These are phyloP conservation scores for Marasmius oreades DNA, from an alignment of 1,284 basidiomycete species.

Conservation along the genomic window DNA sequence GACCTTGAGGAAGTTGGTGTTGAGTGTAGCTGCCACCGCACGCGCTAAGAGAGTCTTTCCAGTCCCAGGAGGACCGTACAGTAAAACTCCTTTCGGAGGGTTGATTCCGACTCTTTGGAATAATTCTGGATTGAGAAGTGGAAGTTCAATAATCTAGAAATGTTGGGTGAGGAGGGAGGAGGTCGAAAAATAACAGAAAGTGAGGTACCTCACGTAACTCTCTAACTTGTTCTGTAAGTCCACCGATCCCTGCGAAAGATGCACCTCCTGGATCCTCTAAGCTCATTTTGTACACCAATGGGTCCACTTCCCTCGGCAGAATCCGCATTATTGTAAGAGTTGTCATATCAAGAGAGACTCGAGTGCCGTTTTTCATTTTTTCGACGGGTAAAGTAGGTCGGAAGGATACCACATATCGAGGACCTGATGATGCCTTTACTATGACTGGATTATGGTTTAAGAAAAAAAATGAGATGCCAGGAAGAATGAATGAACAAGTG, in stretches of 20 bases:
- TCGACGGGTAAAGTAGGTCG: constrained; percentile 88
- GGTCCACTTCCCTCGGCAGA: constrained; percentile 96
- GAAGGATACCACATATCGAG: constrained; percentile 99
- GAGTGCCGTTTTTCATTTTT: constrained; percentile 92
- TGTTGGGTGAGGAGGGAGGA: background rate
- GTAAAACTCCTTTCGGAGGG: constrained; percentile 90
- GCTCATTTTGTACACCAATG: constrained; percentile 99
- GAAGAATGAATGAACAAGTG: background rate
- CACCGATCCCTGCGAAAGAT: constrained; percentile 96
- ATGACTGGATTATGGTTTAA: constrained; percentile 70
- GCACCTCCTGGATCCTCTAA: constrained; percentile 96
- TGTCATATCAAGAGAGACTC: constrained; percentile 99
- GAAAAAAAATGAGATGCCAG: constrained; percentile 5
- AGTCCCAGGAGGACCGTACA: constrained; percentile 93
- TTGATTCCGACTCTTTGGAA: constrained; percentile 96
- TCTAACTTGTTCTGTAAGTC: constrained; percentile 93
- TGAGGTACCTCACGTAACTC: constrained; percentile 85
- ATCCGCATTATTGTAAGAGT: constrained; percentile 99
- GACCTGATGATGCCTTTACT: constrained; percentile 97
- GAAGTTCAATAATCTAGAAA: constrained; percentile 90
- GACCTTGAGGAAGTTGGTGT: constrained; percentile 98
- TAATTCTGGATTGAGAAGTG: constrained; percentile 92
- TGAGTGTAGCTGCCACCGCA: constrained; percentile 93
- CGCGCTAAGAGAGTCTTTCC: constrained; percentile 95
- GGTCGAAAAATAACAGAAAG: background rate